A percentile compares a stretch with the other conserved stretches of the same genome.
Evolutionary conservation across 2,329 filamentous ascomycete species (phyloP).

Genomic region (Tothia fuscella): DNA sequence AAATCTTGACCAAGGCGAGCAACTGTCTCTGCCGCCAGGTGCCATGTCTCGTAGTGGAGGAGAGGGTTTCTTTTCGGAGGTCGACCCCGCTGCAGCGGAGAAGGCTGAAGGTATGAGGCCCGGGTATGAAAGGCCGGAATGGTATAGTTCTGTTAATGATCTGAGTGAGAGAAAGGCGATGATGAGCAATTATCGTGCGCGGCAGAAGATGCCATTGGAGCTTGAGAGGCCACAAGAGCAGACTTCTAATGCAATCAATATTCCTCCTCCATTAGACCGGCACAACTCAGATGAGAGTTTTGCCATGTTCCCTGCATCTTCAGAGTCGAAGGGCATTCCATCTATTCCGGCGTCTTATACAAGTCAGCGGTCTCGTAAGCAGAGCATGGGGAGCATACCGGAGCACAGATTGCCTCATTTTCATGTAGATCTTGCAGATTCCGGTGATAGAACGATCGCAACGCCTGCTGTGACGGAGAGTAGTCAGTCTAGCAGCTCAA

Average conservation of each 20-base stretch:
- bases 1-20: conserved; percentile 26
- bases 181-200: conserved; percentile 34
- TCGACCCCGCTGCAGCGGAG: too few species aligned
- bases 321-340: conserved; percentile 41
- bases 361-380: conserved; percentile 21
- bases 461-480: conserved; percentile 7
- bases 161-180: conserved; percentile 27
- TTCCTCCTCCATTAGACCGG: conserved; percentile 29
- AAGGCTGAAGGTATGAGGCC: conserved; percentile 22
- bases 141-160: conserved; percentile 16
- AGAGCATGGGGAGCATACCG: conserved; percentile 18
- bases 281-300: conserved; percentile 52
- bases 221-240: conserved; percentile 32
- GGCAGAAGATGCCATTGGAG: conserved; percentile 37
- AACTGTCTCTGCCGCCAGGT: conserved; percentile 25
- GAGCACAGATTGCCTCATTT: conserved; percentile 18
- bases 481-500: conserved; percentile 5
- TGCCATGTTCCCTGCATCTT: conserved; percentile 51
- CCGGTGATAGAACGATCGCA: not conserved
- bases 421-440: not conserved
- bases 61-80: too few species aligned
- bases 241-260: conserved; percentile 22
- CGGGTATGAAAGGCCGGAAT: conserved; percentile 8
- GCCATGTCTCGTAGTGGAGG: conserved; percentile 11
- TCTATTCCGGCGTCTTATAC: conserved; percentile 42